These are phyloP conservation scores for Aspergillus sp. DNA, from an alignment of 2,329 filamentous ascomycete species.

Conservation along the genomic window DNA sequence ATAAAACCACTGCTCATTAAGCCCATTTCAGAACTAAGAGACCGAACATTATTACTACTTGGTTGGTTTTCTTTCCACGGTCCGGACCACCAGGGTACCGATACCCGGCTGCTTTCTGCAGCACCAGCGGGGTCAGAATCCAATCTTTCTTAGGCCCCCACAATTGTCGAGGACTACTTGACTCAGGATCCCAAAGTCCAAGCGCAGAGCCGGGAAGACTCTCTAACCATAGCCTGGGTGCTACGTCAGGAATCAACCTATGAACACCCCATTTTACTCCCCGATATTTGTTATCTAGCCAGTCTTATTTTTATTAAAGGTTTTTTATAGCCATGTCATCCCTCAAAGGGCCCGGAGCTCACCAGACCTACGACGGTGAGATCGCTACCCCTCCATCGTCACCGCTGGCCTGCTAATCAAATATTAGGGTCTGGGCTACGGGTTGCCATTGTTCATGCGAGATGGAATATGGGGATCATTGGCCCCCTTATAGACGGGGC, in stretches of 20 bases:
- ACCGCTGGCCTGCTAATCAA: conserved; percentile 14
- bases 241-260: neutral
- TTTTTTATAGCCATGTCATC: conserved; percentile 44
- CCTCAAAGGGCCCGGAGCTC: conserved; percentile 64
- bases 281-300: neutral
- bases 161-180: neutral
- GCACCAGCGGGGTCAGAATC: neutral
- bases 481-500: conserved; percentile 78
- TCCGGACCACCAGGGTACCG: too few relatives aligned
- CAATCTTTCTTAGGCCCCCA: neutral
- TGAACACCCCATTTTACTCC: neutral
- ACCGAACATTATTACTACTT: too few relatives aligned
- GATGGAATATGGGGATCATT: conserved; percentile 92
- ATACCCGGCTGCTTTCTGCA: neutral
- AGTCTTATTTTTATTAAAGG: neutral
- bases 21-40: neutral
- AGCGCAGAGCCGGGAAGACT: too few relatives aligned
- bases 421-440: conserved; percentile 67
- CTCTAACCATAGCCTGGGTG: neutral
- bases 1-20: too few relatives aligned
- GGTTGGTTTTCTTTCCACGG: neutral
- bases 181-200: too few relatives aligned
- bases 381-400: conserved; percentile 1
- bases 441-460: conserved; percentile 91
- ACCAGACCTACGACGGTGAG: conserved; percentile 58